phyloP scores from a whole-genome alignment of 78 protist genomes.

The Dictyostelium discoideum region DNA sequence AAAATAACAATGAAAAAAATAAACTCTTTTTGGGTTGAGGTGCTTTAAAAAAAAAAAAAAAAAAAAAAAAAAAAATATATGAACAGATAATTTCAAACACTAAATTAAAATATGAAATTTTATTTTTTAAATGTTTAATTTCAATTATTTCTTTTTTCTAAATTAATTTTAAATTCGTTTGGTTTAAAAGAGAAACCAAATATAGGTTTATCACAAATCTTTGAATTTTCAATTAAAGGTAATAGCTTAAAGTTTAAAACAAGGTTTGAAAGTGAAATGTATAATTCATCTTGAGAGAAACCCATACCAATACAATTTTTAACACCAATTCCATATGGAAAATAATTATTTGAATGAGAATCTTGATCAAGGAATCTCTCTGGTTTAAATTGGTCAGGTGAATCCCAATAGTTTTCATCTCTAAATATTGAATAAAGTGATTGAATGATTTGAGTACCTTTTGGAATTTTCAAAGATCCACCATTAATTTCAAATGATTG shows the following conservation, averaged over 20 bases:
- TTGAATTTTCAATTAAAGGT: neutral
- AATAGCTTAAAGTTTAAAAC: slow-evolving; percentile 20
- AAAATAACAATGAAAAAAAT: no score
- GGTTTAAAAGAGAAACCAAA: slow-evolving; percentile 12
- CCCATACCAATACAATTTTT: slow-evolving; percentile 48
- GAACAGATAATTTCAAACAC: no score
- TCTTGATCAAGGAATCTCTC: slow-evolving; percentile 25
- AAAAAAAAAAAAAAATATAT: no score
- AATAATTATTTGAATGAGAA: neutral
- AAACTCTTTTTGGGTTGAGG: no score
- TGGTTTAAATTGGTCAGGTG: slow-evolving; percentile 3
- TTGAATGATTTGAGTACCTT: slow-evolving; percentile 1
- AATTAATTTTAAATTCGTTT: neutral
- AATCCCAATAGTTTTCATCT: neutral
- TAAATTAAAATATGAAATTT: no score
- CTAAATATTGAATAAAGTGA: neutral
- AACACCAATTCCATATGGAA: slow-evolving; percentile 48
- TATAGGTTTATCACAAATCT: slow-evolving; percentile 13
- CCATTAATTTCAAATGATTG: neutral
- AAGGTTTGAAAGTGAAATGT: neutral
- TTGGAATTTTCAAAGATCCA: neutral
- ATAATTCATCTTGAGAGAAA: slow-evolving; percentile 47
- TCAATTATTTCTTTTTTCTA: neutral
- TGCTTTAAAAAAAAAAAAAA: no score
- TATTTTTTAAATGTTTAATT: no score